Percentiles rank a stretch among this genome's conserved stretches.
These are phyloP conservation scores for Penicillium malachiteum DNA, from an alignment of 495 filamentous ascomycete genomes.

Conservation along the genomic window DNA sequence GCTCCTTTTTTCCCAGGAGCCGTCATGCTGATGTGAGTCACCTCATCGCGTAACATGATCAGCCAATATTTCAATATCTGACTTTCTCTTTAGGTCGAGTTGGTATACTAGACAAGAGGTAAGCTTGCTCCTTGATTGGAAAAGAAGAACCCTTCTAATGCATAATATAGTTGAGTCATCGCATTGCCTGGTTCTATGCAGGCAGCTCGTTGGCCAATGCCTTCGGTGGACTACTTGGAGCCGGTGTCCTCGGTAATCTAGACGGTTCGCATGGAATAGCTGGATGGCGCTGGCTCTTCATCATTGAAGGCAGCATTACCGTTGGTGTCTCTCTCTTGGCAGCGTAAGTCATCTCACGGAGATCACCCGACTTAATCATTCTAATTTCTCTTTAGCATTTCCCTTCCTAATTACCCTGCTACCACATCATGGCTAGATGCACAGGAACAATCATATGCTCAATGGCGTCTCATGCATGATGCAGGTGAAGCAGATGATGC, in stretches of 20 bases:
- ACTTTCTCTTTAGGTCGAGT: constrained; percentile 28
- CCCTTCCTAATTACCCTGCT: constrained; percentile 77
- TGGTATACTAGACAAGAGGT: constrained; percentile 55
- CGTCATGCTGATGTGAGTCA: constrained; percentile 34
- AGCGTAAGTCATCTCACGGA: constrained; percentile 12
- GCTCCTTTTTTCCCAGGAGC: constrained; percentile 50
- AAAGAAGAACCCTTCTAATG: background rate
- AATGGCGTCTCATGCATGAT: constrained; percentile 73
- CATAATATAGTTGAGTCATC: constrained; percentile 24
- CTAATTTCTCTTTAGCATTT: constrained; percentile 47
- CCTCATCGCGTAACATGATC: background rate
- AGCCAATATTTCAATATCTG: background rate
- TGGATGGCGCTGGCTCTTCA: constrained; percentile 71
- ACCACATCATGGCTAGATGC: constrained; percentile 72
- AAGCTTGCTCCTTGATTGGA: constrained; percentile 11
- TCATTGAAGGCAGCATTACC: constrained; percentile 64
- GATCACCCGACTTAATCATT: background rate
- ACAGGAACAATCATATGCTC: constrained; percentile 64
- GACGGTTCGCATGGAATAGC: constrained; percentile 52
- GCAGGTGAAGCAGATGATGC: constrained; percentile 68
- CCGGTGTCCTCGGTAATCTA: constrained; percentile 42
- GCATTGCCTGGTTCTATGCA: constrained; percentile 62
- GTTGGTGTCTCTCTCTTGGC: constrained; percentile 27
- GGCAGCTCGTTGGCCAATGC: constrained; percentile 62
- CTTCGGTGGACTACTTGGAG: constrained; percentile 63